Conservation (phyloP, 495 filamentous ascomycete species). For the Choiromyces venosus region DNA sequence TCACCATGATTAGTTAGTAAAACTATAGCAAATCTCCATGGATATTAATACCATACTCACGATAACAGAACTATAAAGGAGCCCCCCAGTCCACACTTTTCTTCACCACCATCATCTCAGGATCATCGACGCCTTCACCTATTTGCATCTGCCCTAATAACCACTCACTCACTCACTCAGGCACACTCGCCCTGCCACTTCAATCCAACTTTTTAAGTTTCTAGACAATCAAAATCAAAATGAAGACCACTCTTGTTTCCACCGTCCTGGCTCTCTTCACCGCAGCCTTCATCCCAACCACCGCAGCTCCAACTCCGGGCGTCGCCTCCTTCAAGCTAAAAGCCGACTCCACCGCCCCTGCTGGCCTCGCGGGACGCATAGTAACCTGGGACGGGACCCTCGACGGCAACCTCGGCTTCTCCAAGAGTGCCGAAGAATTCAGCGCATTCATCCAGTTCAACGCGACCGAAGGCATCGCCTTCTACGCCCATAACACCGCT, state of each 20-base stretch:
- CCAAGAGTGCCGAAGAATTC: neutral
- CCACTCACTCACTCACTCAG: neutral
- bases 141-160: neutral
- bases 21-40: neutral
- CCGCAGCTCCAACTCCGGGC: neutral
- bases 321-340: constrained; percentile 9
- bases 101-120: too few species aligned
- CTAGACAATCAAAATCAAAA: neutral
- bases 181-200: neutral
- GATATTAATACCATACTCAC: neutral
- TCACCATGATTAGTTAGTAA: neutral
- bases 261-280: neutral
- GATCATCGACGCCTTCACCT: too few species aligned
- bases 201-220: neutral
- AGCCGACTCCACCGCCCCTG: constrained; percentile 13
- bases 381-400: constrained; percentile 1
- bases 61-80: neutral
- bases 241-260: neutral
- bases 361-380: neutral
- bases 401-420: constrained; percentile 24
- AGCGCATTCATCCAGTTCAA: constrained; percentile 31
- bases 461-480: constrained; percentile 17
- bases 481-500: constrained; percentile 18
- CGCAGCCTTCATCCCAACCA: neutral
- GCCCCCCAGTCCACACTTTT: too few species aligned